Evolutionary conservation across 2,329 filamentous ascomycete species (phyloP).

Genomic region (Trichoderma lentiforme): DNA sequence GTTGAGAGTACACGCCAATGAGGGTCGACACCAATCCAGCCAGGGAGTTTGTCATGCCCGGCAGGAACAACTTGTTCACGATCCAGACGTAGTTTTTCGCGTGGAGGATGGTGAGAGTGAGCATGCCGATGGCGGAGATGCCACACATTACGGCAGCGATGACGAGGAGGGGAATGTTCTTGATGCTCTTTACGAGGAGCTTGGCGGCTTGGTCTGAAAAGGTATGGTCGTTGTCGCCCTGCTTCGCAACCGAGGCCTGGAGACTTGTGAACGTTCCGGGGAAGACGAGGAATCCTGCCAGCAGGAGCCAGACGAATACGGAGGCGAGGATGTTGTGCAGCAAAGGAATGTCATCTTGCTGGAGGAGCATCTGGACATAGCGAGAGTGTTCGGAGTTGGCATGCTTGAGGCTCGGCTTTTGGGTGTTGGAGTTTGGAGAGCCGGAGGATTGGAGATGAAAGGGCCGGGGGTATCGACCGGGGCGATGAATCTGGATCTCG

Average conservation of each 20-base stretch:
- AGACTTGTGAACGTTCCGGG: slow-evolving; percentile 50
- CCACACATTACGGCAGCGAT: slow-evolving; percentile 43
- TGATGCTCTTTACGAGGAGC: slow-evolving; percentile 27
- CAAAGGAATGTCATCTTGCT: slow-evolving; percentile 43
- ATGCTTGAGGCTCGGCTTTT: neutral
- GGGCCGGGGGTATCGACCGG: slow-evolving; percentile 10
- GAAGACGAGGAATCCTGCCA: slow-evolving; percentile 51
- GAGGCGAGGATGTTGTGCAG: slow-evolving; percentile 46
- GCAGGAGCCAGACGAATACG: slow-evolving; percentile 43
- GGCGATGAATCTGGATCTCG: slow-evolving; percentile 11
- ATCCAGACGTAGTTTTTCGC: slow-evolving; percentile 53
- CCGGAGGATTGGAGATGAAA: slow-evolving; percentile 21
- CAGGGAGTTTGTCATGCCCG: slow-evolving; percentile 43
- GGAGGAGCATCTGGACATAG: slow-evolving; percentile 46
- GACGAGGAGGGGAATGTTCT: slow-evolving; percentile 40
- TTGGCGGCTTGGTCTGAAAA: slow-evolving; percentile 20
- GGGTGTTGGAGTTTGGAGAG: slow-evolving; percentile 9
- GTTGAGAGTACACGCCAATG: slow-evolving; percentile 47
- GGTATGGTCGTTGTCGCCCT: slow-evolving; percentile 16
- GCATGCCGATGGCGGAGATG: slow-evolving; percentile 34
- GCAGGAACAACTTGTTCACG: slow-evolving; percentile 49
- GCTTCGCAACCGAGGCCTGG: slow-evolving; percentile 25
- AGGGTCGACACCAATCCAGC: slow-evolving; percentile 50
- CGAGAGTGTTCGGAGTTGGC: slow-evolving; percentile 32
- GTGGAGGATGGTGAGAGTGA: slow-evolving; percentile 43